phyloP scores from a whole-genome alignment of 2,329 filamentous ascomycete genomes.

The Dactylellina parvicollis region DNA sequence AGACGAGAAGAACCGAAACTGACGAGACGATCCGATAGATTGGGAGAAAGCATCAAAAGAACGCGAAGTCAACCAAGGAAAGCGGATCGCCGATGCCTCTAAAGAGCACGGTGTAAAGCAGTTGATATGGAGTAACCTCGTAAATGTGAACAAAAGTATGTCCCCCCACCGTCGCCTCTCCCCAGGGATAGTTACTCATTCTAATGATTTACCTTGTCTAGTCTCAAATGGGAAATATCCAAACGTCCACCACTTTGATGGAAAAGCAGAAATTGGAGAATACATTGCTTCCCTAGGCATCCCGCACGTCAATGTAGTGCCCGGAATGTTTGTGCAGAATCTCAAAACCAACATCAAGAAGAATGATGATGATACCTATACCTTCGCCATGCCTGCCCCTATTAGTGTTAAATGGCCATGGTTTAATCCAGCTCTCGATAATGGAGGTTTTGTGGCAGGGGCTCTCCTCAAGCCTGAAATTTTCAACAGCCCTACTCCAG shows the following conservation, averaged over 20 bases:
- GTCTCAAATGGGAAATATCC: slow-evolving; percentile 57
- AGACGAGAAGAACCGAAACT: neutral
- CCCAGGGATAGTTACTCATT: slow-evolving; percentile 20
- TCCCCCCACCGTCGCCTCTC: neutral
- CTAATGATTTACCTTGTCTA: neutral
- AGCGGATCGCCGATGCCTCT: slow-evolving; percentile 66
- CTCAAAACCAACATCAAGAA: slow-evolving; percentile 56
- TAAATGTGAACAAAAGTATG: slow-evolving; percentile 58
- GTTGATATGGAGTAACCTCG: slow-evolving; percentile 60
- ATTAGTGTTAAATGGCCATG: slow-evolving; percentile 61
- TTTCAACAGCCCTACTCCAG: slow-evolving; percentile 33
- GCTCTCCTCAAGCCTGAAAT: slow-evolving; percentile 59
- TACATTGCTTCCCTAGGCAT: slow-evolving; percentile 67
- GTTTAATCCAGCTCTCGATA: slow-evolving; percentile 62
- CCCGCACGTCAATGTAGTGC: slow-evolving; percentile 67
- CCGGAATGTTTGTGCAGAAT: slow-evolving; percentile 69
- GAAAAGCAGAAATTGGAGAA: slow-evolving; percentile 68
- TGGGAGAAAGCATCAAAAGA: slow-evolving; percentile 54
- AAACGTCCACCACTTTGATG: slow-evolving; percentile 66
- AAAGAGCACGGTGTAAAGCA: slow-evolving; percentile 59
- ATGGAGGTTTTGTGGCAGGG: slow-evolving; percentile 63
- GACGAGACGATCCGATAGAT: slow-evolving; percentile 25
- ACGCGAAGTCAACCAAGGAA: slow-evolving; percentile 62
- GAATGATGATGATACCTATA: slow-evolving; percentile 49
- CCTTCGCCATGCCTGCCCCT: slow-evolving; percentile 53